Evolutionary conservation across 2,329 filamentous ascomycete species (phyloP), one percentile per base, ranked within the genome.

Genomic region (Bertia moriformis): DNA sequence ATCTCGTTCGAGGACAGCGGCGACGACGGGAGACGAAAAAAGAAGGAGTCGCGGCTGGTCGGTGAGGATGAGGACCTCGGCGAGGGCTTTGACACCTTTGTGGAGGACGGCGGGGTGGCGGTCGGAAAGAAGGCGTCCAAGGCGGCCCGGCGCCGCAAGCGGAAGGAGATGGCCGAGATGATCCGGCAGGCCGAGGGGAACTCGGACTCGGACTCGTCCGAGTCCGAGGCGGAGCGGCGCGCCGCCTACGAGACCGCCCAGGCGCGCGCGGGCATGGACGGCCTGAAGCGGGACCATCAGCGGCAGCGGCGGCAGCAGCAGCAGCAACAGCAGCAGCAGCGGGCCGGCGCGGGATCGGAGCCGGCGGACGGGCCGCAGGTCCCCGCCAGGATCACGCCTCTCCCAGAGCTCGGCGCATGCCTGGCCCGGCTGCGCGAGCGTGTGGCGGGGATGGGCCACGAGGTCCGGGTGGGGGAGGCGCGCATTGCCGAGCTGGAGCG

Each of bases 11-110:
- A 74, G 40, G 73, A 70, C 22, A 66, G 66, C n/a, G 69, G 70
- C n/a, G 65, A 69, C 37, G 58, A 60, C 19, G 7, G 22, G 14
- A 73, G 74, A 45, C 74, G 78, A 49, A 75, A 81, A 46, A 71
- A 74, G 22, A 27, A 27, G 22, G 71, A 87, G 44, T 83, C 81
- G 4, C 72, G 89, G 1, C 69, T 96, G 2, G 71, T 87, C 4
- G 73, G 70, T 32, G 87, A 95, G 22, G 89, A 96, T 49, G 89
- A 96, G 53, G 86, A 96, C 51, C 71, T 95, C 0, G 84, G 83
- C 27, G 91, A 96, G 60, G 88, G 87, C 0, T 96, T 93, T 48
- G 89, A 96, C 43, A 81, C 89, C 40, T 94, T 84, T 49, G 84
- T 91, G 5, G 83, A 91, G 30, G 85, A 94, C 52, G 86, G 83